phyloP scores from a whole-genome alignment of 2,329 filamentous ascomycete genomes.

The Phyllosticta capitalensis region DNA sequence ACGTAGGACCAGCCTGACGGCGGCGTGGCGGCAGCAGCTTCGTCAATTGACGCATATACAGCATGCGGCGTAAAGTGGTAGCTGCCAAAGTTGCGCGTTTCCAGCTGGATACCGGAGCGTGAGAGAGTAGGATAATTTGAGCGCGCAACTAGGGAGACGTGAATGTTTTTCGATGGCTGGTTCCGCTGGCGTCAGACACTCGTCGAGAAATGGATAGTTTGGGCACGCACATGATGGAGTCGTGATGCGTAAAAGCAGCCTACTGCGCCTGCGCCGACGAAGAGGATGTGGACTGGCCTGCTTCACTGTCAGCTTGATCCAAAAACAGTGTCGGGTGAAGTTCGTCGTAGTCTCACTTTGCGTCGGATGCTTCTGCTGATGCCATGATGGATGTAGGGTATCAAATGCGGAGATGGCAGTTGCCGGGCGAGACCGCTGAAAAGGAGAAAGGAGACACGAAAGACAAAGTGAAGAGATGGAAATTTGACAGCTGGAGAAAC shows the following conservation, averaged over 20 bases:
- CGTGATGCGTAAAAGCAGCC: constrained; percentile 65
- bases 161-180: constrained; percentile 32
- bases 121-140: constrained; percentile 62
- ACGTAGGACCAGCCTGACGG: constrained; percentile 42
- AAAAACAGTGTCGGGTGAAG: neutral
- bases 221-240: constrained; percentile 45
- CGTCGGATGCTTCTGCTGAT: neutral
- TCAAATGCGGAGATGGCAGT: neutral
- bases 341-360: neutral
- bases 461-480: neutral
- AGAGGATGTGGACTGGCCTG: constrained; percentile 45
- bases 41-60: constrained; percentile 54
- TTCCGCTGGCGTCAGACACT: neutral
- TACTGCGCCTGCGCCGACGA: constrained; percentile 62
- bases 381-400: neutral
- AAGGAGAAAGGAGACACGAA: neutral
- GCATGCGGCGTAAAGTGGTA: constrained; percentile 53
- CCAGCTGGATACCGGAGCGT: constrained; percentile 51
- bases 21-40: constrained; percentile 27
- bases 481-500: neutral
- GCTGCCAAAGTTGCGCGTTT: constrained; percentile 57
- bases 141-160: constrained; percentile 61
- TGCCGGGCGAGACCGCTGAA: neutral
- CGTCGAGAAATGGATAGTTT: neutral
- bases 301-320: neutral